Conservation (phyloP, 2,329 filamentous ascomycete genomes). For the Zasmidium citrigriseum region DNA sequence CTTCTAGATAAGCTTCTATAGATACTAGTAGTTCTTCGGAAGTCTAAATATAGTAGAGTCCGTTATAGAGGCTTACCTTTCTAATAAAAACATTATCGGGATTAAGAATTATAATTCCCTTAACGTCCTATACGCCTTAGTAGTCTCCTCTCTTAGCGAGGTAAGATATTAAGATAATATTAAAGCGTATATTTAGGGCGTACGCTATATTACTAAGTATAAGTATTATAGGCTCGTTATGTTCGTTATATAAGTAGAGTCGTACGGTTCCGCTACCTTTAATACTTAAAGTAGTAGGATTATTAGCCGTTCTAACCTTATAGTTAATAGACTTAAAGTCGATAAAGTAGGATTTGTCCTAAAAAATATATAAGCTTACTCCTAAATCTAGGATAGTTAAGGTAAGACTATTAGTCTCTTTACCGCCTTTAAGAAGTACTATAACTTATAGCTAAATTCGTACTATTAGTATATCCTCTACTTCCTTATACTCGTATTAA, state of each 20-base stretch:
- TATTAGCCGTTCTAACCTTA: constrained; percentile 1
- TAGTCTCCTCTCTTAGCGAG: not conserved
- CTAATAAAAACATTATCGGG: not conserved
- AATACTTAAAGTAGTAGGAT: not conserved
- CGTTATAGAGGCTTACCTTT: not conserved
- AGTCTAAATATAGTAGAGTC: constrained; percentile 2
- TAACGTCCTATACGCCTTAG: not conserved
- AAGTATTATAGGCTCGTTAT: not conserved
- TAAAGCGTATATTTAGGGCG: constrained; percentile 1
- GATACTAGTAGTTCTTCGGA: not conserved
- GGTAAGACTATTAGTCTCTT: no score
- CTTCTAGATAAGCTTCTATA: no score
- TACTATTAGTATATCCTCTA: no score
- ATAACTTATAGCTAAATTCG: no score
- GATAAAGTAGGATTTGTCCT: constrained; percentile 3
- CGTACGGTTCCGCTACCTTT: not conserved
- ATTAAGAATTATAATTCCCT: constrained; percentile 5
- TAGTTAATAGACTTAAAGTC: constrained; percentile 3
- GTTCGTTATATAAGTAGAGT: not conserved
- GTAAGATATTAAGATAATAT: constrained; percentile 5
- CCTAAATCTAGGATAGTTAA: no score
- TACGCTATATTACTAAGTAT: constrained; percentile 2
- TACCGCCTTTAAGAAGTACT: no score
- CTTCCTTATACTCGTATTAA: no score
- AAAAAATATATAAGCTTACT: no score